Conservation (phyloP, 768 basidiomycete genomes). For the Grammothele lineata region DNA sequence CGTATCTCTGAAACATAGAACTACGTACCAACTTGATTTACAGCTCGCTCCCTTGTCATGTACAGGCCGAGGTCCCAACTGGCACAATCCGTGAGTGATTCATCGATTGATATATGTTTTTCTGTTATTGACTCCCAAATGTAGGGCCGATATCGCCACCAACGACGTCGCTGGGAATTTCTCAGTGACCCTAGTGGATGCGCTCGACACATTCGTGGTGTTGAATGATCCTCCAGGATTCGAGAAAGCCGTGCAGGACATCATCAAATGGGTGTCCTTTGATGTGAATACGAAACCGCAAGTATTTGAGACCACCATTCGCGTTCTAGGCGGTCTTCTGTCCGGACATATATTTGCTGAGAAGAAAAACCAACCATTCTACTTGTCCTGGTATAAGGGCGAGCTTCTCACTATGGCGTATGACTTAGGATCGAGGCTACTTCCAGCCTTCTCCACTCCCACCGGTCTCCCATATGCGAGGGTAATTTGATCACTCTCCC, state of each 20-base stretch:
- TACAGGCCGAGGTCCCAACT: slow-evolving; percentile 82
- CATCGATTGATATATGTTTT: background rate
- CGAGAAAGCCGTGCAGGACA: slow-evolving; percentile 76
- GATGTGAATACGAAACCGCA: slow-evolving; percentile 96
- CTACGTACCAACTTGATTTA: background rate
- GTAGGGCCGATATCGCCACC: slow-evolving; percentile 63
- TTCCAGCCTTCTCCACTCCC: slow-evolving; percentile 89
- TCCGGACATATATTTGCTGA: slow-evolving; percentile 84
- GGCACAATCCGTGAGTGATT: slow-evolving; percentile 67
- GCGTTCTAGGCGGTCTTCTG: slow-evolving; percentile 86
- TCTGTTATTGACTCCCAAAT: background rate
- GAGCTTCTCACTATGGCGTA: slow-evolving; percentile 78
- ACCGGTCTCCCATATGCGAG: slow-evolving; percentile 93
- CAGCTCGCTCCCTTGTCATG: slow-evolving; percentile 90
- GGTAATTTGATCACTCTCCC: slow-evolving; percentile 34
- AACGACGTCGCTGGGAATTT: slow-evolving; percentile 97
- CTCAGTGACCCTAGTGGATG: slow-evolving; percentile 77
- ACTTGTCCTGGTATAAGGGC: slow-evolving; percentile 79
- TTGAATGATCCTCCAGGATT: slow-evolving; percentile 76
- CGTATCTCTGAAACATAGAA: background rate
- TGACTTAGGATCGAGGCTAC: slow-evolving; percentile 80
- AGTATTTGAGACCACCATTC: slow-evolving; percentile 95
- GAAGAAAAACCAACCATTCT: slow-evolving; percentile 58
- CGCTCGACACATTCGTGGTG: slow-evolving; percentile 88
- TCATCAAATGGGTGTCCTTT: slow-evolving; percentile 82